phyloP scores from a whole-genome alignment of 352 stramenopile genomes.

The Saprolegnia diclina region DNA sequence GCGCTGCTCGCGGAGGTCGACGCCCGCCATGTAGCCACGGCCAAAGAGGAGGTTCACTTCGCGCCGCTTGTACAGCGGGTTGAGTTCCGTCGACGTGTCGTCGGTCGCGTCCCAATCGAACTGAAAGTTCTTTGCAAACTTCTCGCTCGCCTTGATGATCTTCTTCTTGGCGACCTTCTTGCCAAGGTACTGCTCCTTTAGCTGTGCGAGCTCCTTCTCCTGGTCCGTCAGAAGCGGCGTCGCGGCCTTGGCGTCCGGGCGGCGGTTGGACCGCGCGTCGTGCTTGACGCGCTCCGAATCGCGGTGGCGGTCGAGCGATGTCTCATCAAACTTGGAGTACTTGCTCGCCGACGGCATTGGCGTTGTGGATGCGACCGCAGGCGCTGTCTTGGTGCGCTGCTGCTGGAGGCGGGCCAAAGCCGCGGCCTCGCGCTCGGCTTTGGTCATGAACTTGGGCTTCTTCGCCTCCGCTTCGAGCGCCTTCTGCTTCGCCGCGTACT shows the following conservation, averaged over 20 bases:
- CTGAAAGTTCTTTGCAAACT: conserved; percentile 91
- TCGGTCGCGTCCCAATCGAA: conserved; percentile 92
- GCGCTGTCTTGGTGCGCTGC: conserved; percentile 24
- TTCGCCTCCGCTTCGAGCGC: conserved; percentile 16
- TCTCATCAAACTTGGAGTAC: conserved; percentile 16
- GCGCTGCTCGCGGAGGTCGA: conserved; percentile 91
- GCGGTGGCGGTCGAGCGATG: conserved; percentile 7
- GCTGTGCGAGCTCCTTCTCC: conserved; percentile 66
- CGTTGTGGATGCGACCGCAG: not conserved
- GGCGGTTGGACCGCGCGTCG: conserved; percentile 24
- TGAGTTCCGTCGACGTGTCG: conserved; percentile 87
- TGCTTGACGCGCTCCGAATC: conserved; percentile 3
- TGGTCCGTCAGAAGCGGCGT: conserved; percentile 38
- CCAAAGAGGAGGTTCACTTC: conserved; percentile 90
- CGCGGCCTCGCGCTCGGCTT: conserved; percentile 30
- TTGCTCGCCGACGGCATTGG: conserved; percentile 7
- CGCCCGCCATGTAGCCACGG: conserved; percentile 87
- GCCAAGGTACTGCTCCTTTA: conserved; percentile 89
- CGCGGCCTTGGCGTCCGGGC: conserved; percentile 15
- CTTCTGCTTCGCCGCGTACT: conserved; percentile 36
- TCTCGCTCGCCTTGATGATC: conserved; percentile 88
- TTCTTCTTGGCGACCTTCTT: conserved; percentile 85
- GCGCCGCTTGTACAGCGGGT: conserved; percentile 88
- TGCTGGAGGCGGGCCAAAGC: conserved; percentile 34
- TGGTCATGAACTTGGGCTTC: conserved; percentile 29